Evolutionary conservation across 352 stramenopile genomes (phyloP).

Genomic region (Globisporangium camurandrum): DNA sequence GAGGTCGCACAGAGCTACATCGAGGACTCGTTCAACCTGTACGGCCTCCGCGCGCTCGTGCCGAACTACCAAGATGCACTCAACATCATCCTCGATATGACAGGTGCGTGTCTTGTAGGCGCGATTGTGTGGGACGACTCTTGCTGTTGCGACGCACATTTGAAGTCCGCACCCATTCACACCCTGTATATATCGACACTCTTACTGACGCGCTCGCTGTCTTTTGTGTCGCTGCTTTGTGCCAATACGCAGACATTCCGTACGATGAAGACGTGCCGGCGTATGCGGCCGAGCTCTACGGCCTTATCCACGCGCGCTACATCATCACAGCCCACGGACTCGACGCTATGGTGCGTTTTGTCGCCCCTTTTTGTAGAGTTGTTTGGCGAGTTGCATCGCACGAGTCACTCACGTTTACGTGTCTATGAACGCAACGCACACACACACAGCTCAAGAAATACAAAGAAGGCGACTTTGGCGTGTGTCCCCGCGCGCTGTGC

Average conservation of each 20-base stretch:
- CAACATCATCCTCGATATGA: conserved; percentile 91
- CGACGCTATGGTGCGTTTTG: conserved; percentile 78
- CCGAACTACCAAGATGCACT: conserved; percentile 88
- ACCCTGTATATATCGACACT: no score
- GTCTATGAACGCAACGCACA: no score
- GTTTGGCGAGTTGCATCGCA: not conserved
- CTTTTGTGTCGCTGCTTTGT: conserved; percentile 1
- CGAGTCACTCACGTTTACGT: not conserved
- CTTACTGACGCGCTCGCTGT: no score
- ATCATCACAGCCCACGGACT: conserved; percentile 86
- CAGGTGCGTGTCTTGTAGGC: no score
- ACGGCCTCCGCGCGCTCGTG: conserved; percentile 84
- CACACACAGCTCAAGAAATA: conserved; percentile 79
- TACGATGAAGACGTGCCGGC: conserved; percentile 85
- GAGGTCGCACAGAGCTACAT: conserved; percentile 90
- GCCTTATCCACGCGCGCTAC: conserved; percentile 85
- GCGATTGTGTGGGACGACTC: not conserved
- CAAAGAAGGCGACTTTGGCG: conserved; percentile 81
- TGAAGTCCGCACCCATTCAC: no score
- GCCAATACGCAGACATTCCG: conserved; percentile 53
- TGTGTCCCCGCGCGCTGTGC: conserved; percentile 80
- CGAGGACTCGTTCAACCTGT: conserved; percentile 92
- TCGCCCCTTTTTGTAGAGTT: not conserved
- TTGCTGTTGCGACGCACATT: not conserved
- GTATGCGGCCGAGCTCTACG: conserved; percentile 86